Percentiles rank a stretch among this genome's conserved stretches.
Conservation (phyloP, 169 alveolate species). For the Babesia bigemina region DNA sequence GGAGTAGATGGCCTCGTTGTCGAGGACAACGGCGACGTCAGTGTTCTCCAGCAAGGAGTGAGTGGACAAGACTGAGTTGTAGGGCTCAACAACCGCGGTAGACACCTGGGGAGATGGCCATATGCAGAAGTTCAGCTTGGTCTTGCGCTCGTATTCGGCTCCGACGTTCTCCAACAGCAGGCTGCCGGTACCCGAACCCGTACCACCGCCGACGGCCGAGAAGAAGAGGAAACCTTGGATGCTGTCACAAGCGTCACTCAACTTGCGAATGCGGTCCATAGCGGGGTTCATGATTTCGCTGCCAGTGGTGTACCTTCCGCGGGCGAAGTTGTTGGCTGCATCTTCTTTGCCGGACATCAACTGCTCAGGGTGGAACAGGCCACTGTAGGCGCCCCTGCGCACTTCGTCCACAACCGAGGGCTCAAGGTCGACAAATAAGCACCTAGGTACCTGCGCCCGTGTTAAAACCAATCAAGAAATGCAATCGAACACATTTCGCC, state of each 20-base stretch:
- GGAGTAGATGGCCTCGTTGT: conserved; percentile 92
- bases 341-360: conserved; percentile 95
- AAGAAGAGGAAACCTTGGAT: conserved; percentile 93
- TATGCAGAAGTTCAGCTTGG: conserved; percentile 91
- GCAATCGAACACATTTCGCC: neutral
- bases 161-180: conserved; percentile 90
- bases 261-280: conserved; percentile 91
- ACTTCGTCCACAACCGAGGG: conserved; percentile 95
- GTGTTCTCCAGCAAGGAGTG: conserved; percentile 92
- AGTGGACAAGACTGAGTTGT: conserved; percentile 93
- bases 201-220: conserved; percentile 96
- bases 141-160: conserved; percentile 92
- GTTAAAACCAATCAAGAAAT: neutral
- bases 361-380: conserved; percentile 93
- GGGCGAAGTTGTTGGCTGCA: conserved; percentile 94
- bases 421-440: conserved; percentile 92
- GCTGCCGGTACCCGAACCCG: conserved; percentile 95
- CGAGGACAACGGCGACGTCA: conserved; percentile 93
- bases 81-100: conserved; percentile 94
- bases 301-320: conserved; percentile 94
- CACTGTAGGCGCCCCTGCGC: conserved; percentile 90
- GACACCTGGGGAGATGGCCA: conserved; percentile 94
- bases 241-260: conserved; percentile 94
- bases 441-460: conserved; percentile 88
- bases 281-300: conserved; percentile 88